Base-by-base conservation (phyloP, 1,139 yeast genomes). In the Zygosaccharomyces pseudobailii region DNA sequence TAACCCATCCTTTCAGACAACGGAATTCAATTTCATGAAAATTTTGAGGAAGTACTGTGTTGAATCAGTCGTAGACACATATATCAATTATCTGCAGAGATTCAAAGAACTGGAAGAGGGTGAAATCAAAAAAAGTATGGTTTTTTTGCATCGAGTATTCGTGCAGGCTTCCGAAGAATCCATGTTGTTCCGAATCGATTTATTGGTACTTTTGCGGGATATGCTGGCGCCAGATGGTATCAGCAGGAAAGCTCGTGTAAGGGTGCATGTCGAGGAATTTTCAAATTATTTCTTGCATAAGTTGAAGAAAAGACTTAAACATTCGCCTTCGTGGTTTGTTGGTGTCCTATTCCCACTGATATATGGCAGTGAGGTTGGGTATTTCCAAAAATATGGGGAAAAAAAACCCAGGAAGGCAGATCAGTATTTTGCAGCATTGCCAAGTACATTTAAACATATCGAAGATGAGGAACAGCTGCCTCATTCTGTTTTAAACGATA, bases 101-200 rank as follows among this genome's bases (percentile, higher is more conserved):
- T 88, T 73, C 60, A 73, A 71, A 45, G 96, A 89, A 51, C 68
- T 90, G 42, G 68, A 75, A 0, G 79, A 77, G 45, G 74, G 70
- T 9, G 84, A 84, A 48, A 71, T 92, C 41, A 82, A 82, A 57
- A n/a, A 74, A 76, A 49, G 82, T 85, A 62, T 92, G 25, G 72
- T 83, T 1, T 90, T 80, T 61, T 81, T 89, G 59, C 89, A 87
- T 61, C 72, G 87, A 33, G 67, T 88, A 0, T 82, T 89, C 56
- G 82, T 84, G 45, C 74, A 80, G 49, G 76, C 80, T 31, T 84
- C 82, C 51, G 78, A 76, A 49, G 80, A 80, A 31, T 58, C 73
- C n/a, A 75, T 81, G 9, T 70, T 90, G 35, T 84, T 75, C 59
- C 73, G 96, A 40, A 66, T 92, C 33, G 97, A 92, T 62, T 80